phyloP scores from a whole-genome alignment of 352 stramenopile species.

The Peronospora belbahrii region DNA sequence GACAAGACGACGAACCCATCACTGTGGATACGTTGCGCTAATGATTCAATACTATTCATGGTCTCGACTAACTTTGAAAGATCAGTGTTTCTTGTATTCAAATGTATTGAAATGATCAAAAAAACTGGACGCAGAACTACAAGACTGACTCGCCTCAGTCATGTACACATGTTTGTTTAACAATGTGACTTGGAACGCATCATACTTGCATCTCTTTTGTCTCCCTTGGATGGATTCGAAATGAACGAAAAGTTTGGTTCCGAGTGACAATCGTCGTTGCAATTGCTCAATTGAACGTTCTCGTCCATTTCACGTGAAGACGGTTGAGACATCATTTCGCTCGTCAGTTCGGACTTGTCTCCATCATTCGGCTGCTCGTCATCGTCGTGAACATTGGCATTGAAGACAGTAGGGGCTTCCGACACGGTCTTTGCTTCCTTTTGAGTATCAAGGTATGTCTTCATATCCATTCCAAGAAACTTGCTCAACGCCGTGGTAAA shows the following conservation, averaged over 20 bases:
- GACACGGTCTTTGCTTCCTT: conserved; percentile 12
- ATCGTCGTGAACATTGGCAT: conserved; percentile 5
- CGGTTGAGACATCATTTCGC: conserved; percentile 10
- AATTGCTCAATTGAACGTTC: conserved; percentile 8
- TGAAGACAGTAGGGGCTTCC: conserved; percentile 4
- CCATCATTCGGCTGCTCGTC: conserved; percentile 1
- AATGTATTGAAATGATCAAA: conserved; percentile 10
- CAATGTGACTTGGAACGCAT: conserved; percentile 22
- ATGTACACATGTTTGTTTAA: conserved; percentile 4
- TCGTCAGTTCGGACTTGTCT: conserved; percentile 11
- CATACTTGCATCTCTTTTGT: conserved; percentile 1
- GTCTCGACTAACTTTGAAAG: conserved; percentile 8
- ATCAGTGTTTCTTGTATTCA: neutral
- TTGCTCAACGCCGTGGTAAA: conserved; percentile 35
- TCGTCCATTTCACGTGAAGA: conserved; percentile 13
- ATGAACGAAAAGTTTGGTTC: conserved; percentile 35
- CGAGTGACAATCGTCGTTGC: conserved; percentile 20
- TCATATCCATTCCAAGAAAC: conserved; percentile 52
- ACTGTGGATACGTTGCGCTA: conserved; percentile 26
- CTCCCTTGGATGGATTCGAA: conserved; percentile 21
- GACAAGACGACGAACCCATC: conserved; percentile 45
- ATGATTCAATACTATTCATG: conserved; percentile 14
- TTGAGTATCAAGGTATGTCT: conserved; percentile 8
- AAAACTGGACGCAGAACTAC: too few relatives aligned
- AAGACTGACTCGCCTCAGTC: neutral